Evolutionary conservation across 2,329 filamentous ascomycete genomes (phyloP), one percentile per base, ranked within the genome.

Genomic region (Drechslerella stenobrocha): DNA sequence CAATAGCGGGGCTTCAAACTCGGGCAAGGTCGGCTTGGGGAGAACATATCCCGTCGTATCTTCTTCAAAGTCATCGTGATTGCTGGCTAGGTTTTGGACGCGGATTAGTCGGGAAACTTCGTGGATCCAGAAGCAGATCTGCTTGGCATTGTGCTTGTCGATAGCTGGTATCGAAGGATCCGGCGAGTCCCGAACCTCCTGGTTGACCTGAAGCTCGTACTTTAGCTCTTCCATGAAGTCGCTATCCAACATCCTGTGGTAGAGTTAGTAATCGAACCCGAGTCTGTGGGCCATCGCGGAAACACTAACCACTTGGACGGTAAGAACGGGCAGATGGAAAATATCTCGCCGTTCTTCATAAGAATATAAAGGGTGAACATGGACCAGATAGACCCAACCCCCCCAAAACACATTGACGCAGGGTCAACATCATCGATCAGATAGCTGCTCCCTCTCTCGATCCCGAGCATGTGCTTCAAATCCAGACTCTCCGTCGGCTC

Each of bases 331-430:
- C 91, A 96, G 6, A 98, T 79, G 1, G 92, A 91, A 74, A 98
- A 98, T 3, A 97, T 83, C 74, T 96, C 91, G 2, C 93, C 93
- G 65, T 90, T 88, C 34, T 85, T 84, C 88, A 96, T 98, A n/a
- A 91, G 90, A 52, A 97, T 80, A 89, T 92, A 98, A 8, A 98
- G 80, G 0, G 93, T 97, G 88, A 96, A 96, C 7, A 91, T 85
- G 5, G 90, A 88, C 93, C 93, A 98, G 1, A 82, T 82, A 73
- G 84, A 80, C 70, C 85, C 82, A 34, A 81, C 81, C 55, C 90
- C 90, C 11, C 90, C 92, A 78, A 98, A 98, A 75, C 86, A 89
- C 51, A 91, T 90, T 1, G 91, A 87, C 2, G 90, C 90, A 20
- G 95, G 90, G 74, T 96, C 89, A 87, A 98, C 95, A 75, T 97